Percentiles rank a stretch among this genome's conserved stretches.
Evolutionary conservation across 441 rosid genomes (phyloP).

Genomic region (Croton laevigatus): DNA sequence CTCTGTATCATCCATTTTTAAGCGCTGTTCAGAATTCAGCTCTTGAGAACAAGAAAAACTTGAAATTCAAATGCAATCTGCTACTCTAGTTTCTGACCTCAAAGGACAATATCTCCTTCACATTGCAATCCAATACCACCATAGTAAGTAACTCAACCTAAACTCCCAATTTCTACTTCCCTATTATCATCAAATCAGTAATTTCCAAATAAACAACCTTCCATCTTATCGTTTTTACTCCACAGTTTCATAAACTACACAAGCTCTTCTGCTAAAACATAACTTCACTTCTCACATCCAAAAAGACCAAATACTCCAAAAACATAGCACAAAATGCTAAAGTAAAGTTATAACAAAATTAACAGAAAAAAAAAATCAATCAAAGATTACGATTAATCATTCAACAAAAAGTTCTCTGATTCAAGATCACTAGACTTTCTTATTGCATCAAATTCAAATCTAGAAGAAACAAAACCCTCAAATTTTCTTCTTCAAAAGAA

Average conservation of each 20-base stretch:
- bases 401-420: conserved; percentile 14
- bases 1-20: conserved; percentile 71
- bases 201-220: neutral
- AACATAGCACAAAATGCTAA: neutral
- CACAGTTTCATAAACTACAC: neutral
- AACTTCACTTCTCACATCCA: neutral
- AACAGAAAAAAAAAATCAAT: neutral
- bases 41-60: conserved; percentile 17
- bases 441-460: conserved; percentile 7
- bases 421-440: neutral
- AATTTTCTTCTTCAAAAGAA: neutral
- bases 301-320: neutral
- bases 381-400: conserved; percentile 1
- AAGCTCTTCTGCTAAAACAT: neutral
- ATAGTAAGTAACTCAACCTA: too few relatives aligned
- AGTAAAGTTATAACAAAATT: neutral
- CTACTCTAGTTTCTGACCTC: conserved; percentile 1
- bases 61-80: conserved; percentile 7
- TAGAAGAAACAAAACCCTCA: conserved; percentile 9
- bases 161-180: conserved; percentile 1
- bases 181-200: neutral
- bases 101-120: neutral
- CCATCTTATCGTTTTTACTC: neutral
- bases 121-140: neutral
- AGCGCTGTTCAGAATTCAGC: conserved; percentile 15